Evolutionary conservation across 306 rosid genomes (phyloP).

Genomic region (Fragaria ananassa): DNA sequence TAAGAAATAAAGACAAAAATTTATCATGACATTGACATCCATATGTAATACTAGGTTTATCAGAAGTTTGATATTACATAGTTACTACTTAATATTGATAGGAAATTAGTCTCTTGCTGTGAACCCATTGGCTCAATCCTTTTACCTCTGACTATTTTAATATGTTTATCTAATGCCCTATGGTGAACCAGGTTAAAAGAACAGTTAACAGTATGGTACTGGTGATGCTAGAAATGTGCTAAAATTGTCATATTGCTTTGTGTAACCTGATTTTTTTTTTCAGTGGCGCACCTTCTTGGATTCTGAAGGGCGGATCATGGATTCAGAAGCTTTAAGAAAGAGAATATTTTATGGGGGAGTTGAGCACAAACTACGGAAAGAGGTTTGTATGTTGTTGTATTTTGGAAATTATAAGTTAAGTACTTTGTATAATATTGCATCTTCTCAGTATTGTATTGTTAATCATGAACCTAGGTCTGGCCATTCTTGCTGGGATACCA

Average conservation of each 20-base stretch:
- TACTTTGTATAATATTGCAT: constrained; percentile 26
- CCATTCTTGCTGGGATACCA: constrained; percentile 82
- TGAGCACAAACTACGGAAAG: constrained; percentile 70
- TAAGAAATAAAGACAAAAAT: neutral
- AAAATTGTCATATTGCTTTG: constrained; percentile 19
- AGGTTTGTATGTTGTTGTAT: constrained; percentile 50
- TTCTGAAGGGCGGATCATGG: constrained; percentile 77
- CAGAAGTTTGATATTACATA: neutral
- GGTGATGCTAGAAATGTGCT: constrained; percentile 16
- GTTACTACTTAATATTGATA: neutral
- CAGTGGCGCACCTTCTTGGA: constrained; percentile 87
- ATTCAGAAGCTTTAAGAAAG: constrained; percentile 72
- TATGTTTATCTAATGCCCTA: neutral
- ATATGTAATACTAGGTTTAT: neutral
- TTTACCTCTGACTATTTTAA: neutral
- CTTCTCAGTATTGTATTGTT: constrained; percentile 23
- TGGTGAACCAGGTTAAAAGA: neutral
- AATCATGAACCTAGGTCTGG: constrained; percentile 63
- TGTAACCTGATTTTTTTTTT: constrained; percentile 22
- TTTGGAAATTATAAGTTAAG: constrained; percentile 14
- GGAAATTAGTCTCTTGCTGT: neutral
- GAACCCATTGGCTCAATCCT: neutral
- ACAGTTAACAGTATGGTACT: neutral
- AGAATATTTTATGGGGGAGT: constrained; percentile 97
- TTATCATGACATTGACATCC: neutral